Percentiles rank a stretch among this genome's conserved stretches.
phyloP scores from a whole-genome alignment of 2,329 filamentous ascomycete genomes.

The Claviceps monticola region DNA sequence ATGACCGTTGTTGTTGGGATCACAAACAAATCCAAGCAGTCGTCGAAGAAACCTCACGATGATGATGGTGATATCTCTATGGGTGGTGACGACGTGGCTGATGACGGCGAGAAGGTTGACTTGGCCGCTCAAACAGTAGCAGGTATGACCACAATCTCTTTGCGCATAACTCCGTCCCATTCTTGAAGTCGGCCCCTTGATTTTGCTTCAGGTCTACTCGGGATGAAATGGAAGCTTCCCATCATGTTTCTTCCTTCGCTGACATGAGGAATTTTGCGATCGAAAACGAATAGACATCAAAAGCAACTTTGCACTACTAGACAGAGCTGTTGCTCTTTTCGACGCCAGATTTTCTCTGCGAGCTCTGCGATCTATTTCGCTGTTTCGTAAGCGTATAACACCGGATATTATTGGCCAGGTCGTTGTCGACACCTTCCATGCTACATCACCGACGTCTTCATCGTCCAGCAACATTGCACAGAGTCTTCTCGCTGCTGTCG shows the following conservation, averaged over 20 bases:
- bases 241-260: background rate
- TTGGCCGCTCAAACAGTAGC: constrained; percentile 44
- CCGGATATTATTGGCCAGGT: constrained; percentile 69
- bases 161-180: no score
- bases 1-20: constrained; percentile 73
- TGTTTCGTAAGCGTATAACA: constrained; percentile 80
- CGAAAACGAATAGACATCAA: constrained; percentile 60
- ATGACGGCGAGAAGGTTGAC: constrained; percentile 44
- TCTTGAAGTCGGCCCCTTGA: background rate
- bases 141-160: constrained; percentile 30
- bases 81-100: constrained; percentile 45
- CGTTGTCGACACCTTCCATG: constrained; percentile 66
- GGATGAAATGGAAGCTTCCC: background rate
- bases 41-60: constrained; percentile 42
- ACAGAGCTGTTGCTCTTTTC: constrained; percentile 83
- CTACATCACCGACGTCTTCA: constrained; percentile 26
- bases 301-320: constrained; percentile 80
- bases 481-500: constrained; percentile 56
- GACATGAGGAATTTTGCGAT: constrained; percentile 6
- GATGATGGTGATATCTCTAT: constrained; percentile 59
- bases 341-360: constrained; percentile 90
- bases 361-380: constrained; percentile 88
- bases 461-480: constrained; percentile 50
- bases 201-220: background rate
- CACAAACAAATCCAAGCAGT: constrained; percentile 48